phyloP scores from a whole-genome alignment of 345 rosid species.

The Angophora floribunda region DNA sequence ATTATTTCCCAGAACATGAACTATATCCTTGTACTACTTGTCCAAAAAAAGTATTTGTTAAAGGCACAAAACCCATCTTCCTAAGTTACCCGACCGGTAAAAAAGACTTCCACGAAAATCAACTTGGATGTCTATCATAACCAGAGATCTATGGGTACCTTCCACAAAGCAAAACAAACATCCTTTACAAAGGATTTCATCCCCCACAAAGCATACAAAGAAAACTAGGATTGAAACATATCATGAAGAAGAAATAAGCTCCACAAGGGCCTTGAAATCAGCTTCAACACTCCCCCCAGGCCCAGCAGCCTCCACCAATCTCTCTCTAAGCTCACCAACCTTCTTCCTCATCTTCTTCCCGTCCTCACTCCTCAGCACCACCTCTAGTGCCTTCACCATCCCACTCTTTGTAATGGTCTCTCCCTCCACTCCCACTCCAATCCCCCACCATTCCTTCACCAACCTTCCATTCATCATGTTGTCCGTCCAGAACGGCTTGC shows the following conservation, averaged over 20 bases:
- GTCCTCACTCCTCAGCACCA: background rate
- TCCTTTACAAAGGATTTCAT: background rate
- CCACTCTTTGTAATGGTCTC: background rate
- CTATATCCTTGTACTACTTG: background rate
- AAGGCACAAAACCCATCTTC: background rate
- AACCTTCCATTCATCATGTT: background rate
- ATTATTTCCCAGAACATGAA: background rate
- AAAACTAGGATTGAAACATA: background rate
- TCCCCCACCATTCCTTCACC: background rate
- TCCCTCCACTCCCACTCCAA: background rate
- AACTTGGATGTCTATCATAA: background rate
- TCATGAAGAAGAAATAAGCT: background rate
- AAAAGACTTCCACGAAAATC: background rate
- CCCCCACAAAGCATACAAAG: background rate
- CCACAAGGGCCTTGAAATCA: background rate
- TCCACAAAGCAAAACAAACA: background rate
- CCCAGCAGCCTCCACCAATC: background rate
- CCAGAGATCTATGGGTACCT: background rate
- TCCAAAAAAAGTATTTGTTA: background rate
- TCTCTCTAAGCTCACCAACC: background rate
- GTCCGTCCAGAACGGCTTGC: background rate
- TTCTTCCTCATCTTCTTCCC: background rate
- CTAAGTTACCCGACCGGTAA: background rate
- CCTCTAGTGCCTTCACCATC: background rate
- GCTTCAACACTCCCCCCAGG: background rate